Percentiles rank a stretch among this genome's conserved stretches.
Conservation (phyloP, 108 stramenopile genomes). For the Schizochytrium sp. region DNA sequence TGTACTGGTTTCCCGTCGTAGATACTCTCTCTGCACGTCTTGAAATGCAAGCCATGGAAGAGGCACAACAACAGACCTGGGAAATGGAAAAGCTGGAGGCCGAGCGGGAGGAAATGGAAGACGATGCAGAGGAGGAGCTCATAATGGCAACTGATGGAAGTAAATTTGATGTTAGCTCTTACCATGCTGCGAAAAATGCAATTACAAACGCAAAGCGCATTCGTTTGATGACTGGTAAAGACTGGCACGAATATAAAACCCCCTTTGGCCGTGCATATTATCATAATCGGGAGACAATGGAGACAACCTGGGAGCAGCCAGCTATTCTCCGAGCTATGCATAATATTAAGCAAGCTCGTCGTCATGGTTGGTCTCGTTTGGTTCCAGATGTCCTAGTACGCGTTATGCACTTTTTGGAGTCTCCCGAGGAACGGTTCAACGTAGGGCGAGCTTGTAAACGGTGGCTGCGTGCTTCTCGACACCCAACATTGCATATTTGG, state of each 20-base stretch:
- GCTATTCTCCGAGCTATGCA: background rate
- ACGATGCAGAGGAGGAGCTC: conserved; percentile 53
- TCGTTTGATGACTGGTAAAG: background rate
- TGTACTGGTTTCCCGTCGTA: conserved; percentile 48
- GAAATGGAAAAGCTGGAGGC: conserved; percentile 47
- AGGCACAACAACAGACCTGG: conserved; percentile 41
- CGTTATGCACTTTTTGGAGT: background rate
- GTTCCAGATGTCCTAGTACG: background rate
- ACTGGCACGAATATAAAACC: background rate
- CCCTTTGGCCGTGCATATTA: background rate
- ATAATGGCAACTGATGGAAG: conserved; percentile 59
- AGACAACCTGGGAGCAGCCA: conserved; percentile 1
- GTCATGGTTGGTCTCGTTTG: background rate
- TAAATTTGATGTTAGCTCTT: conserved; percentile 38
- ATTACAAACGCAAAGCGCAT: conserved; percentile 28
- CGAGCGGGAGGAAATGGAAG: conserved; percentile 50
- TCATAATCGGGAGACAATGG: conserved; percentile 69
- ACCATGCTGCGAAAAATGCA: conserved; percentile 30
- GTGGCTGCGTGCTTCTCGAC: conserved; percentile 1
- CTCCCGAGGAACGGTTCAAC: background rate
- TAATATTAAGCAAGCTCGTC: background rate
- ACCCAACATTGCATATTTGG: conserved; percentile 1
- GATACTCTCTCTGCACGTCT: conserved; percentile 9
- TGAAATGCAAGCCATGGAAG: conserved; percentile 27
- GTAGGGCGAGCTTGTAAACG: conserved; percentile 27